Conservation (phyloP, 1,284 basidiomycete genomes). For the Trichosporon ovoides region DNA sequence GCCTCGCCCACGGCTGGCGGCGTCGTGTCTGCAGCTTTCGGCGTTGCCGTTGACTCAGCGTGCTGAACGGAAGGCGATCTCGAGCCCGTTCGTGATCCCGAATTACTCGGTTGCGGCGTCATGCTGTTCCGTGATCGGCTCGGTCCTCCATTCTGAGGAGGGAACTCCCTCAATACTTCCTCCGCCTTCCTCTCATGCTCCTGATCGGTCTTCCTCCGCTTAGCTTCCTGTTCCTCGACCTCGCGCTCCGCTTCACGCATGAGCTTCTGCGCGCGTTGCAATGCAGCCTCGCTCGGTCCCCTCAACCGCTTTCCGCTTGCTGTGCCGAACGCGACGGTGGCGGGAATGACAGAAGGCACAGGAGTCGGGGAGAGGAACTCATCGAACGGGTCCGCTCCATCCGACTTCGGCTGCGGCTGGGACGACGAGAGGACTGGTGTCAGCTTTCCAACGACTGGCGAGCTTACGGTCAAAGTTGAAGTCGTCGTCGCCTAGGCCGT, state of each 20-base stretch:
- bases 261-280: constrained; percentile 27
- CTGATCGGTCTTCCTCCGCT: constrained; percentile 7
- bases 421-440: not conserved
- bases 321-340: constrained; percentile 30
- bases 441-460: not conserved
- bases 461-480: constrained; percentile 28
- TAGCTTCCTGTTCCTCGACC: constrained; percentile 16
- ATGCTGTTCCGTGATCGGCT: too few species aligned
- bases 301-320: constrained; percentile 26
- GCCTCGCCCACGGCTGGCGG: too few species aligned
- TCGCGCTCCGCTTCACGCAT: constrained; percentile 18
- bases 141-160: not conserved
- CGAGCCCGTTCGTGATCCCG: too few species aligned
- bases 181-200: not conserved
- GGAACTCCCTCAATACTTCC: not conserved
- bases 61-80: too few species aligned
- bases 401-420: not conserved
- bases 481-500: constrained; percentile 34
- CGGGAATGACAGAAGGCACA: constrained; percentile 13
- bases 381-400: not conserved
- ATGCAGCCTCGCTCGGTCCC: constrained; percentile 28
- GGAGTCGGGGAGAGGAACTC: constrained; percentile 11
- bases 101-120: too few species aligned
- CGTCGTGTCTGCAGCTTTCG: too few species aligned
- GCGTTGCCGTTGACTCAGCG: too few species aligned